Conservation (phyloP, 768 basidiomycete species). For the Nidula microcarpa region DNA sequence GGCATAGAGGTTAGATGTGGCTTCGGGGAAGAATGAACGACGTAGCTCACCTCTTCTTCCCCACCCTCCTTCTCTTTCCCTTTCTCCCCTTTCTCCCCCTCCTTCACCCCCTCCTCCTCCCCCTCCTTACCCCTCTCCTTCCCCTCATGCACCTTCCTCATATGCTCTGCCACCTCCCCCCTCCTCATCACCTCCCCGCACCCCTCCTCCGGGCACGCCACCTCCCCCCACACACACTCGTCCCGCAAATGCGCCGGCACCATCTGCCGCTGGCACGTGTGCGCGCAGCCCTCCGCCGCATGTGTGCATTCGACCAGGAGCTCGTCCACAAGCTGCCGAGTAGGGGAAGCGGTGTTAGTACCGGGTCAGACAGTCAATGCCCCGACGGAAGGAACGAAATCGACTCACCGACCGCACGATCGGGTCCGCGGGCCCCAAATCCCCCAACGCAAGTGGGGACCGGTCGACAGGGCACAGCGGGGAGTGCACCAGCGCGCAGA, state of each 20-base stretch:
- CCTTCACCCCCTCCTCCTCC: neutral
- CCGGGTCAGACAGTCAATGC: no score
- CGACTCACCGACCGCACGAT: conserved; percentile 70
- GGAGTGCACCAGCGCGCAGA: conserved; percentile 62
- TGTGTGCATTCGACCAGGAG: conserved; percentile 71
- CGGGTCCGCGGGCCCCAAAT: conserved; percentile 65
- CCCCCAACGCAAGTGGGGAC: conserved; percentile 52
- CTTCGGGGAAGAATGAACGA: conserved; percentile 30
- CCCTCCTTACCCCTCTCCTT: neutral
- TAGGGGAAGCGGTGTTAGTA: conserved; percentile 3
- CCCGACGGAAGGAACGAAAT: no score
- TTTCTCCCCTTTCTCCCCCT: conserved; percentile 3
- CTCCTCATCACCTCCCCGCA: conserved; percentile 43
- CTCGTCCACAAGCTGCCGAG: conserved; percentile 75
- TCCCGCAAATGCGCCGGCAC: conserved; percentile 61
- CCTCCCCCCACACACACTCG: conserved; percentile 53
- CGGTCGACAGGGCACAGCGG: conserved; percentile 85
- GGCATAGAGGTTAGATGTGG: conserved; percentile 5
- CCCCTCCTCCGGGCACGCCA: conserved; percentile 43
- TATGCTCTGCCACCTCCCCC: conserved; percentile 35
- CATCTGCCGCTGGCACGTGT: conserved; percentile 66
- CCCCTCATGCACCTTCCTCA: conserved; percentile 11
- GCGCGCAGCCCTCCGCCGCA: conserved; percentile 51
- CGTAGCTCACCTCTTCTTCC: neutral
- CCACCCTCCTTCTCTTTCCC: conserved; percentile 1